Percentiles rank a stretch among this genome's conserved stretches.
Evolutionary conservation across 768 basidiomycete genomes (phyloP).

Genomic region (Paxillus rubicundulus): DNA sequence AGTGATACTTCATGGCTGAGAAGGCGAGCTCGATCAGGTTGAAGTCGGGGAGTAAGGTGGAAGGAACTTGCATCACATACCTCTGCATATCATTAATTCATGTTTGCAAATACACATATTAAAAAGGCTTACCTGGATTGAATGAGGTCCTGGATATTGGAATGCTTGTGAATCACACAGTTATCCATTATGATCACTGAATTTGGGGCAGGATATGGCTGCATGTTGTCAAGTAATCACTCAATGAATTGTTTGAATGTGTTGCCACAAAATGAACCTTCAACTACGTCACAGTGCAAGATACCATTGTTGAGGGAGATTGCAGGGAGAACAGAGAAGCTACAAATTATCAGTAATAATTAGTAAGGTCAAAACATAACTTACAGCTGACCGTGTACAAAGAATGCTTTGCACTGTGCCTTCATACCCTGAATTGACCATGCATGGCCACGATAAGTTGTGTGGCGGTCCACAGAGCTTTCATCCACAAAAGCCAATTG

Average conservation of each 20-base stretch:
- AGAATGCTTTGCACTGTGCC: constrained; percentile 5
- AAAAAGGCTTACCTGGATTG: constrained; percentile 17
- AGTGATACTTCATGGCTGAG: no score
- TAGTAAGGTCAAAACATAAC: not conserved
- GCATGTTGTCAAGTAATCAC: constrained; percentile 35
- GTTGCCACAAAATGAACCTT: constrained; percentile 27
- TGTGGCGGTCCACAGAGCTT: constrained; percentile 26
- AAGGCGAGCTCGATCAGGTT: no score
- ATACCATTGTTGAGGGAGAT: constrained; percentile 32
- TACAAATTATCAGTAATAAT: not conserved
- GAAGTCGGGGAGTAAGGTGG: constrained; percentile 39
- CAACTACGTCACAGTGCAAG: constrained; percentile 26
- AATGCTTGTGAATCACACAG: constrained; percentile 36
- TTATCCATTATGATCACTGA: constrained; percentile 43
- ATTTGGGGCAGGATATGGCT: constrained; percentile 33
- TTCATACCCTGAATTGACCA: not conserved
- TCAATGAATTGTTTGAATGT: constrained; percentile 34
- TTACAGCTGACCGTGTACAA: constrained; percentile 21
- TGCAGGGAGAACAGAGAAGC: constrained; percentile 34
- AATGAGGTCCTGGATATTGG: constrained; percentile 31
- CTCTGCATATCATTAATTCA: not conserved
- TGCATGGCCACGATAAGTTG: constrained; percentile 13
- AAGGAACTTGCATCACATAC: constrained; percentile 14
- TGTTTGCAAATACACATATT: not conserved
- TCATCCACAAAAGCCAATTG: constrained; percentile 29